Evolutionary conservation across 2,329 filamentous ascomycete genomes (phyloP), one percentile per base, ranked within the genome.

Genomic region (Nigrograna mackinnonii): DNA sequence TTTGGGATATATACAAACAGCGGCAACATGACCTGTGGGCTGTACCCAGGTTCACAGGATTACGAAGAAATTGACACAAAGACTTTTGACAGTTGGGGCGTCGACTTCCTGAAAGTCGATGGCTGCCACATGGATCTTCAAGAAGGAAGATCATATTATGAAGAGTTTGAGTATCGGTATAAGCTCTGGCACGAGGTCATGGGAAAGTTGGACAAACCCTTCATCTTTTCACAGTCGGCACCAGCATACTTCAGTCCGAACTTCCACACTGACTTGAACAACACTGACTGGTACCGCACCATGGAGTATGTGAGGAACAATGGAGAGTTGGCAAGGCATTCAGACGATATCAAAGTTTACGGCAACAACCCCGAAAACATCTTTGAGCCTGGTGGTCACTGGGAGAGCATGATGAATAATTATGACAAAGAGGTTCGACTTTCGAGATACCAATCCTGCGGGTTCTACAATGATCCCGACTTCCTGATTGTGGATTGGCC

Each of bases 381-480:
- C 1, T 57, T 55, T 37, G 69, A 58, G 39, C 49, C 55, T 4
- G 54, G 67, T 16, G 69, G 66, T 32, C 68, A 70, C 4, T 78
- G 76, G 75, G 65, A 71, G 22, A 75, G 72, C 44, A 68, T 79
- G 41, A 69, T 74, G 64, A 67, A 65, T 46, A 79, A 79, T 48
- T 78, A 77, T 43, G 64, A 64, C 24, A 72, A 70, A 43, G 59
- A 76, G 37, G 61, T 69, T 5, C 64, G 68, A n/a, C 54, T 76
- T 2, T 64, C 69, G 12, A 67, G 72, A 26, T 70, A 63, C 55
- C 68, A 70, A 52, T 55, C 53, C 20, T 63, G 64, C 18, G 66
- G 66, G 6, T 71, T 62, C 48, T 66, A 64, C 54, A 70, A 70
- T 40, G 67, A 71, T 43, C 67, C 68, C 4, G 67, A 71, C 41